These are phyloP conservation scores for Stramenopiles sp. DNA, from an alignment of 352 stramenopile genomes.

Conservation along the genomic window DNA sequence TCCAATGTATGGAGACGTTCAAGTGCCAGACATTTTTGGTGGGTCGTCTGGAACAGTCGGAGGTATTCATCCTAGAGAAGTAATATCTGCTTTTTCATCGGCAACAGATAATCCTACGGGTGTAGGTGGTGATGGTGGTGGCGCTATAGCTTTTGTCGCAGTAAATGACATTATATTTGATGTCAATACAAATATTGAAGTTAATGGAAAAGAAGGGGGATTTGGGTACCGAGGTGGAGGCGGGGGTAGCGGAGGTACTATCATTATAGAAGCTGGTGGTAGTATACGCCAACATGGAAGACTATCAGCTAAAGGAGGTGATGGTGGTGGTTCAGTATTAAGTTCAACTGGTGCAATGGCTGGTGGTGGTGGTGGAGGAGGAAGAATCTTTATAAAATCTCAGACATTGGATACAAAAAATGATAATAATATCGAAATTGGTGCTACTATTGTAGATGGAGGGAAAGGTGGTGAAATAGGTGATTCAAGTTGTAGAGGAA, in stretches of 20 bases:
- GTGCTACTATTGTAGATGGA: constrained; percentile 5
- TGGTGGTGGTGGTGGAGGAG: constrained; percentile 23
- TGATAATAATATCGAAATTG: constrained; percentile 7
- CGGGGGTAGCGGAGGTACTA: constrained; percentile 25
- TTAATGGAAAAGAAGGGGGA: constrained; percentile 26
- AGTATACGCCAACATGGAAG: constrained; percentile 22
- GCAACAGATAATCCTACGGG: constrained; percentile 17
- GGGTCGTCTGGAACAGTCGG: neutral
- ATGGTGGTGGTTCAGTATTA: constrained; percentile 25
- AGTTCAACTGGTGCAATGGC: constrained; percentile 9
- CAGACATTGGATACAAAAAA: constrained; percentile 23
- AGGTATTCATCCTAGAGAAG: neutral
- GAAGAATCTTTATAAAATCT: constrained; percentile 24
- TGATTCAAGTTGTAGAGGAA: neutral
- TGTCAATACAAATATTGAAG: constrained; percentile 26
- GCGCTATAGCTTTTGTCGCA: constrained; percentile 38
- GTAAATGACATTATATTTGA: constrained; percentile 67
- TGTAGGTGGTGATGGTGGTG: constrained; percentile 49
- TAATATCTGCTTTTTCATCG: neutral
- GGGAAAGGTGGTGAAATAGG: neutral
- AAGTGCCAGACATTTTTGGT: neutral
- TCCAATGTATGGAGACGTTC: neutral
- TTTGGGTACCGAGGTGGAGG: constrained; percentile 22
- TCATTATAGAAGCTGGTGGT: constrained; percentile 25
- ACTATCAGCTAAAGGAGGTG: constrained; percentile 32